These are phyloP conservation scores for Bipolaris gigantea DNA, from an alignment of 2,329 filamentous ascomycete species.

Conservation along the genomic window DNA sequence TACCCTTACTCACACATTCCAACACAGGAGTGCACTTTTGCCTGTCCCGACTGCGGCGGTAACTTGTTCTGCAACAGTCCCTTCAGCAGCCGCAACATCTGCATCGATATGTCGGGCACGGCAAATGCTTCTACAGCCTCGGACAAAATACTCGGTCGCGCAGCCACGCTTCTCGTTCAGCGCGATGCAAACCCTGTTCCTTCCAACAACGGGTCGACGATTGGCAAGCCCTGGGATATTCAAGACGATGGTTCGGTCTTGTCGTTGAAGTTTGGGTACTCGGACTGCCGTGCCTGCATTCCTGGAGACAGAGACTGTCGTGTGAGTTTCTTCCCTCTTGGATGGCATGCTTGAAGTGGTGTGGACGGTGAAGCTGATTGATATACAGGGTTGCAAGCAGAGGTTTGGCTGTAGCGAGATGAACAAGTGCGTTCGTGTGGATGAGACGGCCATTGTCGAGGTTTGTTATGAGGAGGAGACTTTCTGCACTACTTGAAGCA, in stretches of 20 bases:
- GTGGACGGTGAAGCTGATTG: background rate
- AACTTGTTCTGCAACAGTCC: background rate
- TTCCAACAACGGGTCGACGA: no score
- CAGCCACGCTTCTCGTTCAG: background rate
- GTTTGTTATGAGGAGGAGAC: background rate
- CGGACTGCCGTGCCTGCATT: slow-evolving; percentile 1
- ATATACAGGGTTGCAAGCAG: slow-evolving; percentile 9
- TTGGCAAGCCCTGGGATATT: no score
- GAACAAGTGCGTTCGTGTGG: slow-evolving; percentile 12
- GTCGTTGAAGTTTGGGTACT: background rate
- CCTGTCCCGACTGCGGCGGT: background rate
- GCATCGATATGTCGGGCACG: background rate
- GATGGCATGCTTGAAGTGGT: background rate
- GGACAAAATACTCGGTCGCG: background rate
- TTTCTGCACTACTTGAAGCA: background rate
- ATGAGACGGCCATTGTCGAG: background rate
- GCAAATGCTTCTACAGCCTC: background rate
- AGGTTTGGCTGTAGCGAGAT: slow-evolving; percentile 15
- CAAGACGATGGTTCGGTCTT: no score
- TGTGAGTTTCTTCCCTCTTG: slow-evolving; percentile 1
- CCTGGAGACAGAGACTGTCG: background rate
- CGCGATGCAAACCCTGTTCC: background rate
- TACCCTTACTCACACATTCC: background rate
- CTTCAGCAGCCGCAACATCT: background rate
- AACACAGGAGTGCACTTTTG: background rate